These are phyloP conservation scores for Neocucurbitaria cava DNA, from an alignment of 2,329 filamentous ascomycete genomes.

Conservation along the genomic window DNA sequence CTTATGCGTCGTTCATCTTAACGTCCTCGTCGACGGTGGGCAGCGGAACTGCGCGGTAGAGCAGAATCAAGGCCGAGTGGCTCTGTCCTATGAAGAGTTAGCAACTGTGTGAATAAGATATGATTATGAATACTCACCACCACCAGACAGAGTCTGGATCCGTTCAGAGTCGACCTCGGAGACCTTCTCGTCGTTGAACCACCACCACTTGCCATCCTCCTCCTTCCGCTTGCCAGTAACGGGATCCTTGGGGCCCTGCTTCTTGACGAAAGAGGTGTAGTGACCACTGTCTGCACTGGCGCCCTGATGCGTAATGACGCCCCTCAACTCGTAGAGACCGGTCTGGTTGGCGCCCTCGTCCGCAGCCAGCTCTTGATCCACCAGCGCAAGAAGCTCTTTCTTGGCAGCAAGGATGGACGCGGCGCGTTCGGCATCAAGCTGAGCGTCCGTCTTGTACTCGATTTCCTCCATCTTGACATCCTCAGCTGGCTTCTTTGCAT, in stretches of 20 bases:
- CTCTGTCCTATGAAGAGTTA: conserved; percentile 63
- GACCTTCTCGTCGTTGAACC: conserved; percentile 99
- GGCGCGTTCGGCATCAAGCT: conserved; percentile 85
- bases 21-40: conserved; percentile 62
- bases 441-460: conserved; percentile 90
- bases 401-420: conserved; percentile 79
- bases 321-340: conserved; percentile 91
- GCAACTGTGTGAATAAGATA: not conserved
- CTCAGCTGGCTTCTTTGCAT: conserved; percentile 59
- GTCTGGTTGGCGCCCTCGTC: conserved; percentile 91
- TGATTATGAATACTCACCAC: conserved; percentile 63
- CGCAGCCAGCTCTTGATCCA: conserved; percentile 74
- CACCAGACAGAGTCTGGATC: conserved; percentile 87
- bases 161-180: conserved; percentile 90
- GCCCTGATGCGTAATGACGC: conserved; percentile 94
- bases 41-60: conserved; percentile 78
- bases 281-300: conserved; percentile 96
- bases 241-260: conserved; percentile 74
- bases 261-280: conserved; percentile 98
- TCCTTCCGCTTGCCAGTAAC: conserved; percentile 78
- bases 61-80: conserved; percentile 80
- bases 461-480: conserved; percentile 76
- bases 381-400: conserved; percentile 82
- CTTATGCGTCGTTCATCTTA: conserved; percentile 35
- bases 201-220: conserved; percentile 98